These are phyloP conservation scores for Wallacemonas sp. DNA, from an alignment of 208 protist species.

Conservation along the genomic window DNA sequence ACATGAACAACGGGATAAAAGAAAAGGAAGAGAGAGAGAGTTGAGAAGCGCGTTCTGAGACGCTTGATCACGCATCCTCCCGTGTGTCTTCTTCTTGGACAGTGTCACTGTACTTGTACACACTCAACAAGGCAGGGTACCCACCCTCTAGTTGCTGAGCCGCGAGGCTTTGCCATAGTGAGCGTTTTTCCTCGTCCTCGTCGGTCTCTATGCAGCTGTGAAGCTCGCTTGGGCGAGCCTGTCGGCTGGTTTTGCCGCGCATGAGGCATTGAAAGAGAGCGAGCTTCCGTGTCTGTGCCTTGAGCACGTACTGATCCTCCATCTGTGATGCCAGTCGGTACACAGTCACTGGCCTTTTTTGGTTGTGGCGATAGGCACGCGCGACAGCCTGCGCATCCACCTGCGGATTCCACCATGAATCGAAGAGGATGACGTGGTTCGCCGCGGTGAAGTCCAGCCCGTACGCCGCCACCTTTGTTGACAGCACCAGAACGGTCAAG, in stretches of 20 bases:
- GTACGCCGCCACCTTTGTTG: conserved; percentile 96
- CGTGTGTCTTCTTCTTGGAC: conserved; percentile 24
- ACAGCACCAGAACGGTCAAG: conserved; percentile 89
- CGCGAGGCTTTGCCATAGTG: conserved; percentile 68
- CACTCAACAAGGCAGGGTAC: conserved; percentile 29
- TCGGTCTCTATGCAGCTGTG: conserved; percentile 60
- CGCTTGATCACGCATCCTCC: conserved; percentile 4
- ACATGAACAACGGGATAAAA: no score
- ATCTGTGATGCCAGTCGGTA: conserved; percentile 91
- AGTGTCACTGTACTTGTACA: conserved; percentile 63
- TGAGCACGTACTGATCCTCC: conserved; percentile 55
- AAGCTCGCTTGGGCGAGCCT: conserved; percentile 42
- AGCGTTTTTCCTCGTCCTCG: conserved; percentile 33
- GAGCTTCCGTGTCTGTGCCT: conserved; percentile 67
- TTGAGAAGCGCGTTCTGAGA: background rate
- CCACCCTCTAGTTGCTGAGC: conserved; percentile 37
- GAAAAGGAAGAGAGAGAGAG: background rate
- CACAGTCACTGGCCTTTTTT: conserved; percentile 95
- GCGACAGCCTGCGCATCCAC: conserved; percentile 96
- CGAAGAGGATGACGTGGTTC: conserved; percentile 98
- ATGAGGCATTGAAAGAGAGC: conserved; percentile 83
- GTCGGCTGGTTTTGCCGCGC: conserved; percentile 57
- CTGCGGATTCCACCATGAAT: conserved; percentile 98
- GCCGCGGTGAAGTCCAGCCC: conserved; percentile 98
- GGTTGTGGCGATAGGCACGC: conserved; percentile 97